Base-by-base conservation (phyloP, 140 eudicot genomes). In the Ambrosia hybrid region DNA sequence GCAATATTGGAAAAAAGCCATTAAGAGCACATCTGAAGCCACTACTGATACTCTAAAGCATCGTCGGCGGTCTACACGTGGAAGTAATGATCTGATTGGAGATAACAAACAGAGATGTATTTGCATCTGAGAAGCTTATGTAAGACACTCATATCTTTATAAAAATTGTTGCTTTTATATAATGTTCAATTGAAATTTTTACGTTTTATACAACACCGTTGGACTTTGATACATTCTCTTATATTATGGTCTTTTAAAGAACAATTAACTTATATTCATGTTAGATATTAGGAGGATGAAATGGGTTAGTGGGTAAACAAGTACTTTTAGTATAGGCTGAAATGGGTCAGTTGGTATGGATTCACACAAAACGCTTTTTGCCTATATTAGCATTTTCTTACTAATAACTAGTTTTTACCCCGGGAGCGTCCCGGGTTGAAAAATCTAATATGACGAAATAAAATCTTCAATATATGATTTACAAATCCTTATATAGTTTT, bases 71-170 rank as follows among this genome's bases (percentile, higher is more conserved):
- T 78, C 91, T 41, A 88, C 97, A 51, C 96, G 97, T 67, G 99
- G 97, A 71, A 85, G 94, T 80, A 96, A 90, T 48, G 99, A 94
- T 74, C 85, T 82, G 71, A 71, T 83, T 0, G 26, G 26, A 30
- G 99, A 90, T 76, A 97, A 94, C 48, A 81, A 95, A 76, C 96
- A 80, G 76, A 82, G 65, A 72, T 83, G n/a, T 58, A 85, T 88
- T 13, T 94, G n/a, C 99, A 57, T 97, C 99, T 10, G 99, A 94
- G 83, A 96, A 94, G 71, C 84, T 94, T 15, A 94, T 46, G 99
- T 94, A 86, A 94, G 96, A 65, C 15, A 2, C 26, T 38, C 12
- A 6, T 65, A 10, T 51, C 39, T 64, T n/a, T 65, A 65, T 0
- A 21, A 21, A 21, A 21, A 21, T 21, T 21, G 26, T 21, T 21